These are phyloP conservation scores for Euclidium syriacum DNA, from an alignment of 345 rosid genomes.

Conservation along the genomic window DNA sequence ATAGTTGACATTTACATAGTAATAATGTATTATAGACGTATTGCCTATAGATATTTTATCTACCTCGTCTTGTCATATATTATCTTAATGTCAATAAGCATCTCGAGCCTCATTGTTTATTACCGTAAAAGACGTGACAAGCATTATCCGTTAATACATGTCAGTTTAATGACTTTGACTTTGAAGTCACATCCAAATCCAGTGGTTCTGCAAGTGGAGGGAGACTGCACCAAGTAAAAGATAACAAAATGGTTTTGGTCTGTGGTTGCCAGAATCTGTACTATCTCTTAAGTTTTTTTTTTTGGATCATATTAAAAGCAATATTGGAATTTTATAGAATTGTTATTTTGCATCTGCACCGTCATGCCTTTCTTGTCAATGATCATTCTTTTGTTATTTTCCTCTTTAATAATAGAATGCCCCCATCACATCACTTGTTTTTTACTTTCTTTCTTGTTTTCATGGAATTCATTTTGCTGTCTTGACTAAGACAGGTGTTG, in stretches of 20 bases:
- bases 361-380: background rate
- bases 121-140: background rate
- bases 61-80: background rate
- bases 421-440: background rate
- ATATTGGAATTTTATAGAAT: background rate
- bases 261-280: background rate
- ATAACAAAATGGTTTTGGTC: too few relatives aligned
- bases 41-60: background rate
- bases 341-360: constrained; percentile 6
- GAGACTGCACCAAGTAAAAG: too few relatives aligned
- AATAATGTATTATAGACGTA: background rate
- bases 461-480: constrained; percentile 9
- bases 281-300: background rate
- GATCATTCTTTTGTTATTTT: constrained; percentile 8
- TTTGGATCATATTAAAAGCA: background rate
- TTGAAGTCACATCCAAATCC: background rate
- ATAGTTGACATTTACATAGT: background rate
- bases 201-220: background rate
- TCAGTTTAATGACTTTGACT: background rate
- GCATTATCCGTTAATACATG: background rate
- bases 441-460: background rate
- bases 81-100: background rate
- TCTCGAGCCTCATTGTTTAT: constrained; percentile 4
- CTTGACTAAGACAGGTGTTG: constrained; percentile 13
- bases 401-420: background rate